Evolutionary conservation across 352 stramenopile genomes (phyloP).

Genomic region (Phytophthora constricta): DNA sequence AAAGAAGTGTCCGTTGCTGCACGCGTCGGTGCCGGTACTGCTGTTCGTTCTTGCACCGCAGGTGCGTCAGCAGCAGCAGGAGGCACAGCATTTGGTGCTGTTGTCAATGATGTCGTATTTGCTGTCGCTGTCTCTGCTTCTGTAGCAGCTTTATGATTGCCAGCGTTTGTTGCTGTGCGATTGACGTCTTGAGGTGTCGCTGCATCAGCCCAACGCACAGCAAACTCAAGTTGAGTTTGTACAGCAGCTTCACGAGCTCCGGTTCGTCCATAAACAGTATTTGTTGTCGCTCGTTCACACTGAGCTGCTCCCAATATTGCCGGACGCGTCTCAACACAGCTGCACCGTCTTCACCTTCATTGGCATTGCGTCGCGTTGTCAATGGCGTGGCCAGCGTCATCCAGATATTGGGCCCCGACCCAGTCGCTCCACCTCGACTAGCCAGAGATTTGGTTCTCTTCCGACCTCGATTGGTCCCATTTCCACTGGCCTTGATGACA

Average conservation of each 20-base stretch:
- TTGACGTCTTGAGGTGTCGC: constrained; percentile 71
- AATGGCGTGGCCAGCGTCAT: constrained; percentile 32
- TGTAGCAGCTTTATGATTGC: background rate
- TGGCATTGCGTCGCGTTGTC: constrained; percentile 8
- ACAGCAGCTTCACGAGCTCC: constrained; percentile 86
- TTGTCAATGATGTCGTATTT: background rate
- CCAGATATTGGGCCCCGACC: constrained; percentile 24
- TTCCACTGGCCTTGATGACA: background rate
- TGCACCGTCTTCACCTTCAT: constrained; percentile 10
- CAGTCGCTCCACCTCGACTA: constrained; percentile 18
- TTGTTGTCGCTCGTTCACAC: constrained; percentile 67
- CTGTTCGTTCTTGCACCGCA: constrained; percentile 8
- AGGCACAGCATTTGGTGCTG: background rate
- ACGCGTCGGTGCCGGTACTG: constrained; percentile 11
- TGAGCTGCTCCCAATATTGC: constrained; percentile 75
- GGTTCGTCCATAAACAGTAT: constrained; percentile 83
- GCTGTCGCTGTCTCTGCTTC: background rate
- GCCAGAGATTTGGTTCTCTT: constrained; percentile 53
- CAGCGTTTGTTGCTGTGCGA: constrained; percentile 13
- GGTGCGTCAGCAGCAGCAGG: background rate
- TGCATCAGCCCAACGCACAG: constrained; percentile 87
- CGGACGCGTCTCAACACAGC: constrained; percentile 43
- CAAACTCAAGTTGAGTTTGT: constrained; percentile 88
- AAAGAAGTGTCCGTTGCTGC: constrained; percentile 27
- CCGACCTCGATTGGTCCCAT: constrained; percentile 16